Percentiles rank a stretch among this genome's conserved stretches.
Evolutionary conservation across 1,284 basidiomycete species (phyloP).

Genomic region (Fomitiporia mediterranea): DNA sequence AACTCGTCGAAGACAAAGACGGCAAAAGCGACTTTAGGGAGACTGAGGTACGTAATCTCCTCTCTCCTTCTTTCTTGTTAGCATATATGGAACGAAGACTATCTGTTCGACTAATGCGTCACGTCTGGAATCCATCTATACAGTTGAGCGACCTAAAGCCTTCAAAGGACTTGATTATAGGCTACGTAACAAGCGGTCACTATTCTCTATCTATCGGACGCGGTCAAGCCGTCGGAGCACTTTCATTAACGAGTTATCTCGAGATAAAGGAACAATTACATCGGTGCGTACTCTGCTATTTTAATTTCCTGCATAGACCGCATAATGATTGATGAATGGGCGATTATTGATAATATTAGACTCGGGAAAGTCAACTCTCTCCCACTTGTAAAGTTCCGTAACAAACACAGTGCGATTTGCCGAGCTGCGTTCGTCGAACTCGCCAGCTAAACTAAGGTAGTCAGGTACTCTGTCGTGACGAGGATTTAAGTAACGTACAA

Average conservation of each 20-base stretch:
- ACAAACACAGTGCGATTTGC: constrained; percentile 37
- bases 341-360: constrained; percentile 21
- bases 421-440: constrained; percentile 32
- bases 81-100: too few relatives aligned
- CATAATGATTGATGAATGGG: not conserved
- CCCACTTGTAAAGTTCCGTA: constrained; percentile 38
- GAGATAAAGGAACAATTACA: constrained; percentile 46
- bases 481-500: too few relatives aligned
- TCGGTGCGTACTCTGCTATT: constrained; percentile 38
- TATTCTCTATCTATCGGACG: constrained; percentile 72
- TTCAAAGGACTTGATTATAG: constrained; percentile 47
- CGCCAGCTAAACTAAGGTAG: constrained; percentile 2
- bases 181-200: constrained; percentile 77
- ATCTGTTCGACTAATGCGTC: not conserved
- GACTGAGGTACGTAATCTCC: constrained; percentile 36
- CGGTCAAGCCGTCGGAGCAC: constrained; percentile 69
- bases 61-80: too few relatives aligned
- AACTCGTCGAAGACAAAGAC: constrained; percentile 30
- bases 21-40: constrained; percentile 34
- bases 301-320: not conserved
- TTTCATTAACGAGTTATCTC: constrained; percentile 54
- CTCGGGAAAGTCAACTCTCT: constrained; percentile 20
- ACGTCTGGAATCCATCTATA: constrained; percentile 36
- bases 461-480: not conserved
- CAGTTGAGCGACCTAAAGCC: constrained; percentile 22